Evolutionary conservation across 2,329 filamentous ascomycete species (phyloP), one percentile per base, ranked within the genome.

Genomic region (Hypoxylon sp.): DNA sequence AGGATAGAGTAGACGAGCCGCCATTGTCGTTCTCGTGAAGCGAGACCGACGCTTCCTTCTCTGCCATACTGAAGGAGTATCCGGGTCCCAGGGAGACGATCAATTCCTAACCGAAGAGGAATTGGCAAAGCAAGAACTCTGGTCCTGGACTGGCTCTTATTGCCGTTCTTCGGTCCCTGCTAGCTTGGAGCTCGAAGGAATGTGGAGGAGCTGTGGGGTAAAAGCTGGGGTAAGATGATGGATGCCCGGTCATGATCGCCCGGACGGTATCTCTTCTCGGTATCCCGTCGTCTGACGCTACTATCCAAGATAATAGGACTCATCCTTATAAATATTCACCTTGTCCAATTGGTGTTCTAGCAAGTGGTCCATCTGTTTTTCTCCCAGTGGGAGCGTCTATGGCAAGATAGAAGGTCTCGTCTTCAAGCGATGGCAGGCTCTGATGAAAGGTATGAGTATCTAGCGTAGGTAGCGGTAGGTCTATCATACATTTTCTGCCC

Each of bases 141-240:
- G 39, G 47, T 42, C 29, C n/a, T 6, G 5, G 11, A 27, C 47
- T n/a, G 37, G 37, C 21, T 64, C 56, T 69, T 67, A 67, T 67
- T 44, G 24, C 48, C 32, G 27, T 31, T 57, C 55, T 24, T 67
- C 60, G 52, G 60, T 51, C 52, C 48, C 52, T 15, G 60, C 53
- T 59, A 64, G 46, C 32, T 56, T 27, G 39, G 52, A 17, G 7
- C 31, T 52, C 39, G 59, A 55, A 57, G 56, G 42, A 62, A 57
- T 65, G 67, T 50, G 67, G 67, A 69, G 59, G 59, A 57, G 60
- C 54, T 67, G 67, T 69, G 64, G 67, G 67, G 64, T 65, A 70
- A 70, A 62, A 68, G 65, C 68, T 70, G 68, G 68, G 68, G 68
- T 70, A 70, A 56, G 50, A 39, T 4, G 37, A 32, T 46, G 13